phyloP scores from a whole-genome alignment of 805 yeast genomes.

The Suhomyces faveliae region DNA sequence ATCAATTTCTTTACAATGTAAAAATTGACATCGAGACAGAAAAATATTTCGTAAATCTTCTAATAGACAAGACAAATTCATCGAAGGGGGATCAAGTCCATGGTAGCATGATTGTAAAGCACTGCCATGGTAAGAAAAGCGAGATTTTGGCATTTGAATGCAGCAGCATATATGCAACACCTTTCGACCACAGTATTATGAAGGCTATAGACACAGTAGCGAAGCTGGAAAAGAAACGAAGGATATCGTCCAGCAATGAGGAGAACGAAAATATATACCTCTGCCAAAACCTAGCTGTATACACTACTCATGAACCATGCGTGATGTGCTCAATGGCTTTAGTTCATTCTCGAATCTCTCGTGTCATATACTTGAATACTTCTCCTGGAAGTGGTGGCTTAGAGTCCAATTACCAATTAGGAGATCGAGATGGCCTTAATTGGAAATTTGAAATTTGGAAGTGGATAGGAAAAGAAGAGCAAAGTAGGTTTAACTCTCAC shows the following conservation, averaged over 20 bases:
- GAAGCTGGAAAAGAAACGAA: conserved; percentile 44
- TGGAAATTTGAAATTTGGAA: conserved; percentile 86
- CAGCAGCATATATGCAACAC: conserved; percentile 41
- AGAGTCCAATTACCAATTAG: conserved; percentile 71
- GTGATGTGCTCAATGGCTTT: conserved; percentile 96
- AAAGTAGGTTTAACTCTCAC: not conserved
- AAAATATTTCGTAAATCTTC: conserved; percentile 9
- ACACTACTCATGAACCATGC: conserved; percentile 94
- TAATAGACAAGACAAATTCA: not conserved
- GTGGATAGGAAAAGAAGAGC: conserved; percentile 47
- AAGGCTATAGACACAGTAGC: conserved; percentile 67
- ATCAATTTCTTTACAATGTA: conserved; percentile 62
- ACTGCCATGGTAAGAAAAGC: conserved; percentile 30
- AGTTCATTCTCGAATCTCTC: conserved; percentile 79
- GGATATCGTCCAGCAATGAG: not conserved
- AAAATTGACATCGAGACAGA: conserved; percentile 48
- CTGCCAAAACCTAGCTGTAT: conserved; percentile 74
- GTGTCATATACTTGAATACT: conserved; percentile 57
- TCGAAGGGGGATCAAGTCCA: conserved; percentile 18
- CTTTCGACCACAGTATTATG: conserved; percentile 76
- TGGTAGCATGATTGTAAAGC: conserved; percentile 65
- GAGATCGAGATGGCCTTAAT: conserved; percentile 70
- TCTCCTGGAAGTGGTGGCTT: conserved; percentile 47
- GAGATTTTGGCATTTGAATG: conserved; percentile 41
- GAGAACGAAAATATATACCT: conserved; percentile 47